Percentiles rank a stretch among this genome's conserved stretches.
phyloP scores from a whole-genome alignment of 257 asterid genomes.

The Vinca minor region DNA sequence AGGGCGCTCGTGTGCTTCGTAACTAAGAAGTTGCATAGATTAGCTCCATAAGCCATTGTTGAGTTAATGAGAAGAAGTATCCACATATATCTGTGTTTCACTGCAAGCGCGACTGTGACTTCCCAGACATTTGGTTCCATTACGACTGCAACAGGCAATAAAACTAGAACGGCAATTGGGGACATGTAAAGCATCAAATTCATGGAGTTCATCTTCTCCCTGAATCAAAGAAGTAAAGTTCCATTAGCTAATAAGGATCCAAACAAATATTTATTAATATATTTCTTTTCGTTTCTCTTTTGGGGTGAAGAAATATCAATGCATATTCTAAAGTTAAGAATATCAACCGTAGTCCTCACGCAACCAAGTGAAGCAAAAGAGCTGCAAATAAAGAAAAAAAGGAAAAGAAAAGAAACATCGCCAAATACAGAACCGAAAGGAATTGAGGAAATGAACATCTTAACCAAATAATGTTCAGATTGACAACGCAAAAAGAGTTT shows the following conservation, averaged over 20 bases:
- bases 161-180: slow-evolving; percentile 73
- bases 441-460: too few relatives aligned
- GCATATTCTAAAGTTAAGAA: neutral
- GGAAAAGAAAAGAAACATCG: neutral
- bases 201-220: slow-evolving; percentile 97
- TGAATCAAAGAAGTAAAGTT: slow-evolving; percentile 22
- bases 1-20: slow-evolving; percentile 91
- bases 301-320: too few relatives aligned
- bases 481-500: neutral
- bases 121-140: slow-evolving; percentile 79
- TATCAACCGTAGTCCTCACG: neutral
- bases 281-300: too few relatives aligned
- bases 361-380: neutral
- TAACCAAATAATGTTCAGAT: neutral
- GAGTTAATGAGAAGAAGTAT: slow-evolving; percentile 65
- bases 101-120: slow-evolving; percentile 48
- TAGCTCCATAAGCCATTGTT: slow-evolving; percentile 82
- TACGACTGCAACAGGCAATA: slow-evolving; percentile 62
- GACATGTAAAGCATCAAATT: slow-evolving; percentile 94
- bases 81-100: slow-evolving; percentile 53
- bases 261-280: neutral
- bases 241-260: neutral
- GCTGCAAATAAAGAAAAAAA: neutral
- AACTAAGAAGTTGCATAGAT: slow-evolving; percentile 83
- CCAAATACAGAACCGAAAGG: neutral